Evolutionary conservation across 495 filamentous ascomycete genomes (phyloP), one percentile per base, ranked within the genome.

Genomic region (Evansstolkia leycettana): DNA sequence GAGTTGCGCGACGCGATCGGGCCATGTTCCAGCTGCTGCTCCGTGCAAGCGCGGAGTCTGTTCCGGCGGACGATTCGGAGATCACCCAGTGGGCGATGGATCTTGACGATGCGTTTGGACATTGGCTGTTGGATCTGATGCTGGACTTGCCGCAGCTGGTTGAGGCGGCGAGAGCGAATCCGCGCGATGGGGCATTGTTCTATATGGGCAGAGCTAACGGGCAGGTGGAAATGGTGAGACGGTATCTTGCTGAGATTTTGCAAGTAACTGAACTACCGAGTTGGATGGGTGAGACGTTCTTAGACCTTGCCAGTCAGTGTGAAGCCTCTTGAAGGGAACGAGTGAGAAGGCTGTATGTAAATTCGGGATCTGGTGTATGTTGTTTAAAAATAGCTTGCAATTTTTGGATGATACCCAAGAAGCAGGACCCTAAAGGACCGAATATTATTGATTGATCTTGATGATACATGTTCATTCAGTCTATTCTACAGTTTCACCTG

Each of bases 11-110:
- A 3, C 33, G 48, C 10, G 49, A 56, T 17, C 28, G 42, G 6
- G 35, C 40, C 2, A 41, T 60, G 28, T 63, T 67, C 31, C 41
- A 53, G 26, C 33, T 52, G 9, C 47, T 67, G 12, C 19, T 67
- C 1, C 58, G 61, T 12, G 45, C 59, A 8, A 62, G 48, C 28
- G 58, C 63, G 0, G 63, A 67, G 40, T 64, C 59, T 11, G 26
- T 65, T 0, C 63, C 63, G 1, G 12, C 37, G 2, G 42, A 58
- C 18, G 52, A 55, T 0, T 20, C 52, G 1, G 53, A 58, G 18
- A 47, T 67, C 11, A 56, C 50, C 0, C 36, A 55, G 20, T 67
- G 61, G 61, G 51, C 43, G 0, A 42, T 61, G 25, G 47, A 54
- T n/a, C 27, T 48, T 0, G 40, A 41, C 17, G 40, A 39, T 31